These are phyloP conservation scores for Fragaria vesca DNA, from an alignment of 306 rosid genomes.

Conservation along the genomic window DNA sequence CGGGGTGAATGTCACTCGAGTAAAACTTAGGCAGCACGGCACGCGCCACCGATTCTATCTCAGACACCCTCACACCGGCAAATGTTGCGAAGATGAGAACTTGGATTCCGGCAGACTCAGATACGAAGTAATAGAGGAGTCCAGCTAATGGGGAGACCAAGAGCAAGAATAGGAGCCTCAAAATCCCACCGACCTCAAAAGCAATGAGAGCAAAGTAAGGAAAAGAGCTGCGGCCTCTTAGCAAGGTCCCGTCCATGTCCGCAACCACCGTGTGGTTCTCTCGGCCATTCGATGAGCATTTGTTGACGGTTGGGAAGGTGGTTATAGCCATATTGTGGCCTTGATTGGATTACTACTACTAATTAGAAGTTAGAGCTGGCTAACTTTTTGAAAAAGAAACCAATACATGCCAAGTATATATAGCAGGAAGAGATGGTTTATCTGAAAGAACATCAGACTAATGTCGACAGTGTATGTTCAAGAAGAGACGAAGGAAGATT, in stretches of 20 bases:
- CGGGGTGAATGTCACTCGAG: slow-evolving; percentile 51
- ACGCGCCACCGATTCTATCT: slow-evolving; percentile 65
- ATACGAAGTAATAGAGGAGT: slow-evolving; percentile 61
- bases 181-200: slow-evolving; percentile 70
- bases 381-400: not conserved
- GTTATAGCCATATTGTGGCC: slow-evolving; percentile 12
- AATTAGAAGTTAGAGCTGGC: not conserved
- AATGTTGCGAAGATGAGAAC: slow-evolving; percentile 60
- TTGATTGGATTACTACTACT: not conserved
- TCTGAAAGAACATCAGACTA: not conserved
- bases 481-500: slow-evolving; percentile 10
- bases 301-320: slow-evolving; percentile 47
- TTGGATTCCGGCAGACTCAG: slow-evolving; percentile 73
- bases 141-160: slow-evolving; percentile 66
- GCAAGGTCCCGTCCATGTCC: slow-evolving; percentile 86
- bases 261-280: slow-evolving; percentile 75
- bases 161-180: slow-evolving; percentile 61
- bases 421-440: not conserved
- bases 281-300: slow-evolving; percentile 56
- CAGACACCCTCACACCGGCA: slow-evolving; percentile 49
- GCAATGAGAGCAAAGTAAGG: slow-evolving; percentile 81
- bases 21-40: slow-evolving; percentile 86
- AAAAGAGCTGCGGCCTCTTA: slow-evolving; percentile 71
- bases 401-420: slow-evolving; percentile 7
- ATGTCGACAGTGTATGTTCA: not conserved